These are phyloP conservation scores for Clavispora carvajalis DNA, from an alignment of 805 yeast species.

Conservation along the genomic window DNA sequence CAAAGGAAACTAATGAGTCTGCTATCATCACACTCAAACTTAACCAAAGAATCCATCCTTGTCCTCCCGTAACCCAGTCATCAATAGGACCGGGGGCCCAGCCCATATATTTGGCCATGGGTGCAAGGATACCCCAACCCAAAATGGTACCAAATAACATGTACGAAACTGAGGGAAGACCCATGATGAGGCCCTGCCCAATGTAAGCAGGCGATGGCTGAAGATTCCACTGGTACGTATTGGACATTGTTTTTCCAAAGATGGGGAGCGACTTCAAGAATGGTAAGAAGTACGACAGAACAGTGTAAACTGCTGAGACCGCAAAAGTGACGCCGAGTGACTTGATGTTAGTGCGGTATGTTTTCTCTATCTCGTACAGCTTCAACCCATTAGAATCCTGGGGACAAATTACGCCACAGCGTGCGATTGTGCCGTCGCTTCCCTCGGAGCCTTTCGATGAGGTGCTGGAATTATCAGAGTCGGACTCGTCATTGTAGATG, in stretches of 20 bases:
- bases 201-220: constrained; percentile 97
- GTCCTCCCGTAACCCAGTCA: constrained; percentile 92
- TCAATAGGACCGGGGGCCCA: constrained; percentile 92
- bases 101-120: constrained; percentile 57
- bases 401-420: constrained; percentile 13
- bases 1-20: constrained; percentile 79
- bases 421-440: constrained; percentile 6
- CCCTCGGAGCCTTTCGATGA: background rate
- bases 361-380: constrained; percentile 7
- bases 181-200: constrained; percentile 98
- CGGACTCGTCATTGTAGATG: constrained; percentile 32
- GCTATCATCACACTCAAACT: constrained; percentile 90
- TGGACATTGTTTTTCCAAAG: constrained; percentile 63
- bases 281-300: constrained; percentile 70
- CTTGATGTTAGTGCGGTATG: constrained; percentile 54
- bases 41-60: constrained; percentile 97
- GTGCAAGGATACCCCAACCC: constrained; percentile 93
- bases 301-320: constrained; percentile 68
- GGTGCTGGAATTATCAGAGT: background rate
- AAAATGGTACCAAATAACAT: constrained; percentile 86
- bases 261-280: constrained; percentile 63
- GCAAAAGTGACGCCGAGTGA: constrained; percentile 57
- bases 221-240: constrained; percentile 71
- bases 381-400: constrained; percentile 11
- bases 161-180: constrained; percentile 80